phyloP scores from a whole-genome alignment of 75 land plant genomes.

The Cunninghamia lanceolata region DNA sequence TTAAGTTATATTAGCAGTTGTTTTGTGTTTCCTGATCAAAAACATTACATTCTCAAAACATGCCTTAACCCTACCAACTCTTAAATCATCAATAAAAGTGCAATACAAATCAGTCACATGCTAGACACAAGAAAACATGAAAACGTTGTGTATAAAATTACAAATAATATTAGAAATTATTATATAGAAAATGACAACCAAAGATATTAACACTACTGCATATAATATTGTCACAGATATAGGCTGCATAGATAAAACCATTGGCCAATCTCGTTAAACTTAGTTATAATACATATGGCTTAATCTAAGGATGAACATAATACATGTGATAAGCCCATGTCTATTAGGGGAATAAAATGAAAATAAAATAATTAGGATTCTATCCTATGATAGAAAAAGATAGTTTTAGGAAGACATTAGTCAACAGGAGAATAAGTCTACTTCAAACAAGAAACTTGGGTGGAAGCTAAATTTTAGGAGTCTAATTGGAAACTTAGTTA shows the following conservation, averaged over 20 bases:
- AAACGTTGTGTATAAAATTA: background rate
- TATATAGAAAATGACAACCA: background rate
- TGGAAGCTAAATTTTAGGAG: too few relatives aligned
- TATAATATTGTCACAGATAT: background rate
- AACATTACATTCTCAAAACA: background rate
- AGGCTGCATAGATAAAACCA: background rate
- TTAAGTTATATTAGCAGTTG: background rate
- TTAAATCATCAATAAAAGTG: background rate
- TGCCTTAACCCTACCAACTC: background rate
- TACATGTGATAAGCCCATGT: background rate
- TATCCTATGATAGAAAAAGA: too few relatives aligned
- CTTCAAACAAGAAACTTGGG: too few relatives aligned
- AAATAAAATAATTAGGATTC: too few relatives aligned
- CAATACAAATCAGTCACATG: background rate
- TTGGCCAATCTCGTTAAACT: background rate
- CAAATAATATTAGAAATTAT: background rate
- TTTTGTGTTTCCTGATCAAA: background rate
- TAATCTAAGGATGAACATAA: background rate
- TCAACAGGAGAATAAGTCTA: too few relatives aligned
- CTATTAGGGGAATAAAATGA: too few relatives aligned
- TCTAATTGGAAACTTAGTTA: too few relatives aligned
- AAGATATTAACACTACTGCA: background rate
- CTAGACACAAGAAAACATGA: background rate
- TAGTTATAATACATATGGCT: background rate
- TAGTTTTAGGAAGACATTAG: too few relatives aligned